Evolutionary conservation across 1,284 basidiomycete genomes (phyloP), one percentile per base, ranked within the genome.

Genomic region (Tilletia indica): DNA sequence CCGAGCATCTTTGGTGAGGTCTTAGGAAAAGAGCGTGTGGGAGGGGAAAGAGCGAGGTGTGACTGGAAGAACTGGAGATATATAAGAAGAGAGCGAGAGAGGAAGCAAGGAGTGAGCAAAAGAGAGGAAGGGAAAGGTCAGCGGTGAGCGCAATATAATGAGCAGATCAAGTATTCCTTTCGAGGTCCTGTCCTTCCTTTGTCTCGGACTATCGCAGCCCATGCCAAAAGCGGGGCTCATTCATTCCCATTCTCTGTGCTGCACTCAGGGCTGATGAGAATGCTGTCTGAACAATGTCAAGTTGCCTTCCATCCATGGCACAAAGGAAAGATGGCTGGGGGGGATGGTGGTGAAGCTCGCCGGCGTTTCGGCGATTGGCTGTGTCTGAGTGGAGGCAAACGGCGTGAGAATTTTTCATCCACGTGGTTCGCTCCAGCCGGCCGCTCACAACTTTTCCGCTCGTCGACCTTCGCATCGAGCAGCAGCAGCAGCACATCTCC

Each of bases 371-470:
- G 9, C 1, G 11, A 12, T 19, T 16, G 12, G 8, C 51, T 2
- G 4, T 19, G 51, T 5, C 5, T 5, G 51, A 54, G 16, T 6
- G 16, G 6, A 6, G 16, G 8, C 51, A 19, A 14, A 64, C 19
- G 21, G 31, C 61, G 61, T 64, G 61, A 64, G 61, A 64, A 64
- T 39, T 64, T 64, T 38, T 14, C 61, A 38, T 64, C 34, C 36
- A 19, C 34, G 16, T 21, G 61, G 14, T 45, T 14, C 42, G 42
- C 42, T 45, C 42, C 14, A 8, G 14, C 42, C 42, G 31, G 58
- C 25, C 14, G 38, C n/a, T 63, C 58, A 14, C 42, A 45, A 45
- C 42, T 45, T 45, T 45, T 45, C 31, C 61, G 31, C 31, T 14
- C 34, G 6, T 5, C 31, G 42, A 19, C 61, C 31, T n/a, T 38